Evolutionary conservation across 805 yeast species (phyloP).

Genomic region (Blastobotrys muscicola): DNA sequence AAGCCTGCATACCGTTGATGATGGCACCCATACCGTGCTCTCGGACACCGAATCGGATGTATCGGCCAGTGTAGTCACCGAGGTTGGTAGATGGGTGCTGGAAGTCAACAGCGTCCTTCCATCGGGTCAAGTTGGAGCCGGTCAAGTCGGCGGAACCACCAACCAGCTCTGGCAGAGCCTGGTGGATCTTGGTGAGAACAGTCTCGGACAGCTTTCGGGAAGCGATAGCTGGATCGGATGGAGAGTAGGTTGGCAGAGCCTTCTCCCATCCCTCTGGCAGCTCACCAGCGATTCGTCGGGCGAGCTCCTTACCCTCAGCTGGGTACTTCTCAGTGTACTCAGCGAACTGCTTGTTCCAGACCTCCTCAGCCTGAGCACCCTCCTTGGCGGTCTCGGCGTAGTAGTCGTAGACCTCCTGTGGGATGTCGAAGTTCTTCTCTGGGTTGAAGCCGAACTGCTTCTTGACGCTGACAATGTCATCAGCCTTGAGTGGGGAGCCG

Average conservation of each 20-base stretch:
- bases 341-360: constrained; percentile 63
- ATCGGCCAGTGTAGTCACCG: constrained; percentile 87
- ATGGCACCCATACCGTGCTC: constrained; percentile 99
- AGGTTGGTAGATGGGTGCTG: constrained; percentile 73
- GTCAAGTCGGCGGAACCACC: constrained; percentile 99
- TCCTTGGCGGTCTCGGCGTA: constrained; percentile 46
- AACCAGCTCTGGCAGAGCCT: constrained; percentile 71
- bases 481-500: constrained; percentile 92
- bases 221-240: constrained; percentile 76
- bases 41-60: constrained; percentile 96
- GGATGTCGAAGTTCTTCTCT: constrained; percentile 64
- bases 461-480: constrained; percentile 84
- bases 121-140: constrained; percentile 90
- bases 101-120: constrained; percentile 78
- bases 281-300: constrained; percentile 66
- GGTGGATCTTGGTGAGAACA: constrained; percentile 53
- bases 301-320: constrained; percentile 64
- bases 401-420: constrained; percentile 70
- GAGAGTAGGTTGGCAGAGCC: constrained; percentile 67
- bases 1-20: constrained; percentile 94
- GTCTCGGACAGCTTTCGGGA: constrained; percentile 89
- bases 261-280: constrained; percentile 72
- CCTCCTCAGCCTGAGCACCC: constrained; percentile 59
- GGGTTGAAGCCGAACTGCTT: constrained; percentile 82
- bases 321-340: constrained; percentile 64